Percentiles rank a stretch among this genome's conserved stretches.
Conservation (phyloP, 2,329 filamentous ascomycete genomes). For the Cladosporium colombiae region DNA sequence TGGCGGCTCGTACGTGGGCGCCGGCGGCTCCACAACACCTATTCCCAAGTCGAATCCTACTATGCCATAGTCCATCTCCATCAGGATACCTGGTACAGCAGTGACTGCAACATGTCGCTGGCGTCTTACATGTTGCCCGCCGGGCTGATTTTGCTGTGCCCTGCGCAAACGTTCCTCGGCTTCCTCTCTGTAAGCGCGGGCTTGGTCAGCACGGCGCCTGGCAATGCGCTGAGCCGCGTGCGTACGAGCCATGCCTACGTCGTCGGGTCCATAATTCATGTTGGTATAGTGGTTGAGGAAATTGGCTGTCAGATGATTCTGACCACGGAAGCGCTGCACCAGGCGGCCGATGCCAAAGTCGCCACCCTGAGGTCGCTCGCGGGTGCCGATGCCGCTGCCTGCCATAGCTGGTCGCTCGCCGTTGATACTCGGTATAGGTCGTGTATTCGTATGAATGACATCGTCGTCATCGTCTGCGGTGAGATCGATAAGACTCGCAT, state of each 20-base stretch:
- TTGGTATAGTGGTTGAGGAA: not conserved
- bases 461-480: constrained; percentile 37
- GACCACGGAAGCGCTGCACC: constrained; percentile 7
- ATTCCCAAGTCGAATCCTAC: constrained; percentile 48
- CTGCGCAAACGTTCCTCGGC: not conserved
- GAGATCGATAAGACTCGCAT: constrained; percentile 32
- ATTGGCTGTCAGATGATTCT: not conserved
- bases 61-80: constrained; percentile 40
- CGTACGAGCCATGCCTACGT: not conserved
- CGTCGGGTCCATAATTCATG: not conserved
- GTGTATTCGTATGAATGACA: constrained; percentile 31
- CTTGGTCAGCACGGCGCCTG: not conserved
- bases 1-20: constrained; percentile 62
- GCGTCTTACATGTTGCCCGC: not conserved
- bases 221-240: not conserved
- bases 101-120: not conserved
- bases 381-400: constrained; percentile 15
- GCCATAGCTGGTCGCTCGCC: constrained; percentile 26
- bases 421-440: constrained; percentile 28
- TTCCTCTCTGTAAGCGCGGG: not conserved
- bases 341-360: constrained; percentile 9
- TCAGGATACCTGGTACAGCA: constrained; percentile 20
- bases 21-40: constrained; percentile 33
- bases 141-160: not conserved
- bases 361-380: not conserved